These are phyloP conservation scores for Yarrowia keelungensis DNA, from an alignment of 805 yeast genomes.

Conservation along the genomic window DNA sequence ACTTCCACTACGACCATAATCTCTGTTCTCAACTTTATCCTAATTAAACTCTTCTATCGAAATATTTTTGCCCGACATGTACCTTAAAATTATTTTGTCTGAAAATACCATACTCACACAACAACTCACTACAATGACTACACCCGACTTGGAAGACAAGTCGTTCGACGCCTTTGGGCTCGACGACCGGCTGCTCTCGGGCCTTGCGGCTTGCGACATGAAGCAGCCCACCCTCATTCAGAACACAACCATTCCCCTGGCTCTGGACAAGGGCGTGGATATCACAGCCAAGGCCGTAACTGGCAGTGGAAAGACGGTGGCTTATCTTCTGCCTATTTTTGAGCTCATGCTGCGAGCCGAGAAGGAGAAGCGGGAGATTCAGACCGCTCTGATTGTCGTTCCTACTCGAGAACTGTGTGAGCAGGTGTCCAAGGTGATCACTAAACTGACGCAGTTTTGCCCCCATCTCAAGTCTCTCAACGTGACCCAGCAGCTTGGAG, in stretches of 20 bases:
- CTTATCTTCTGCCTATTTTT: conserved; percentile 85
- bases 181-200: conserved; percentile 85
- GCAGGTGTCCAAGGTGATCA: conserved; percentile 78
- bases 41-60: conserved; percentile 10
- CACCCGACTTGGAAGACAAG: conserved; percentile 29
- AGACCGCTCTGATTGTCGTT: conserved; percentile 69
- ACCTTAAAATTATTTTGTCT: conserved; percentile 32
- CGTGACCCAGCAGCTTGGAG: conserved; percentile 69
- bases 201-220: conserved; percentile 79
- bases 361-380: conserved; percentile 41
- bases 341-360: conserved; percentile 66
- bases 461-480: conserved; percentile 70
- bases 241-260: conserved; percentile 88
- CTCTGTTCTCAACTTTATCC: not conserved
- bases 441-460: conserved; percentile 72
- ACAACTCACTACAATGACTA: conserved; percentile 10
- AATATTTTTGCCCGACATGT: conserved; percentile 32
- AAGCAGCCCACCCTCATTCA: conserved; percentile 90
- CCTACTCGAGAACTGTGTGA: conserved; percentile 92
- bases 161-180: conserved; percentile 75
- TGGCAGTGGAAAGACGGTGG: conserved; percentile 95
- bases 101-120: conserved; percentile 1
- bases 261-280: conserved; percentile 87
- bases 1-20: too few species aligned
- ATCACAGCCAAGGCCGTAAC: conserved; percentile 93